Evolutionary conservation across 192 early-diverging fungal species (phyloP).

Genomic region (Rhizoclosmatium globosum): DNA sequence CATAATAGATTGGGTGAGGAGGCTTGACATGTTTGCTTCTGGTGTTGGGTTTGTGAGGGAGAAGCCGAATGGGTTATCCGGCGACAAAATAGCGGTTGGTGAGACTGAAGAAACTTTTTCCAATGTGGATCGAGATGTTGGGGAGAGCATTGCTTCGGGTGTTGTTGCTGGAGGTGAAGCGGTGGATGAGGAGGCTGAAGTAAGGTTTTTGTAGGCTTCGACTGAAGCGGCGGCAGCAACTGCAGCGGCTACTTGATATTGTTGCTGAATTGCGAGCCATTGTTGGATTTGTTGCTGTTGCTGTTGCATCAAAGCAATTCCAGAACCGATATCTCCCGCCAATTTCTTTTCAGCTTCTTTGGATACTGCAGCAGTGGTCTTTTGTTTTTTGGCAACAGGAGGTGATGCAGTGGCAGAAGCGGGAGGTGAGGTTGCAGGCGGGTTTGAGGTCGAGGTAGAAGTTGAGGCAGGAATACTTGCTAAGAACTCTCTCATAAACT

Average conservation of each 20-base stretch:
- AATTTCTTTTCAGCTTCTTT: neutral
- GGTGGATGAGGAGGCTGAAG: neutral
- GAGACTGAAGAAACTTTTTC: neutral
- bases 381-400: neutral
- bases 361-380: neutral
- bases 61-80: neutral
- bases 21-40: neutral
- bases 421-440: neutral
- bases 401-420: neutral
- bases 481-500: constrained; percentile 3
- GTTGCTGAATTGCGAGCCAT: constrained; percentile 34
- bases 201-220: constrained; percentile 16
- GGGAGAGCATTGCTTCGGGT: neutral
- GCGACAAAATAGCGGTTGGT: neutral
- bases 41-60: neutral
- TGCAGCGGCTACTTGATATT: constrained; percentile 35
- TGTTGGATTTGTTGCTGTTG: constrained; percentile 37
- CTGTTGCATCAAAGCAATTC: constrained; percentile 31
- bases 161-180: constrained; percentile 3
- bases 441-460: neutral
- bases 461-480: neutral
- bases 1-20: neutral
- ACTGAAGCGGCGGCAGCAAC: constrained; percentile 32
- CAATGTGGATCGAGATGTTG: neutral
- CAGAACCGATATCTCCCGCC: neutral